Evolutionary conservation across 495 filamentous ascomycete species (phyloP), one percentile per base, ranked within the genome.

Genomic region (Cercophora sp.): DNA sequence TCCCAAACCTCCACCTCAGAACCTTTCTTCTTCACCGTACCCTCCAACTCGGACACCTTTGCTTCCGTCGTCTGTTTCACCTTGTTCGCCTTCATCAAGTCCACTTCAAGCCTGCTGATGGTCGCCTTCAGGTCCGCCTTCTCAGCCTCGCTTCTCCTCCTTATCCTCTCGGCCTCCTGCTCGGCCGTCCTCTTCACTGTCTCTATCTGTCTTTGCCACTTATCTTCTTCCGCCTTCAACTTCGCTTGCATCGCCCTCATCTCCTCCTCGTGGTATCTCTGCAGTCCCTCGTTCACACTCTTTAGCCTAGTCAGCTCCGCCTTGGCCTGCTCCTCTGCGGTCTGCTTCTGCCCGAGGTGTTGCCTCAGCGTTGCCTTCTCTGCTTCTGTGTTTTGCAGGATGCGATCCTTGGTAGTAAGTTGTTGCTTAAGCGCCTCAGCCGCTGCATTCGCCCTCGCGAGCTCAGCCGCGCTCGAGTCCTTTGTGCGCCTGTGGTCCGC

Each of bases 401-500:
- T 74, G 55, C 85, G 77, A 20, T 70, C 79, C 48, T 79, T 82
- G 16, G 86, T 80, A 42, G 86, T 79, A 11, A 92, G 69, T 63
- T 92, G 85, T 3, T 77, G 74, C 40, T 82, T 88, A 16, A 92
- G 71, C 19, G 78, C 75, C 47, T 90, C 83, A 51, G 86, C 84
- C 34, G 83, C 79, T 29, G 81, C 81, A 52, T 84, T 85, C 31
- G 88, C 80, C 44, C 64, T 63, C 25, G 79, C 72, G 15, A 89
- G 48, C 55, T 96, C 89, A 19, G 82, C 68, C 3, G 76, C 63
- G 4, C 74, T 78, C 1, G 78, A 77, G 57, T 95, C 89, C 61
- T 85, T 87, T 11, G 83, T 79, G 51, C 83, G 82, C 19, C 82
- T 79, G 67, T 87, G 84, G 59, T 91, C 87, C 19, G 82, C 79